Evolutionary conservation across 805 yeast genomes (phyloP).

Genomic region (Ogataea corticis): DNA sequence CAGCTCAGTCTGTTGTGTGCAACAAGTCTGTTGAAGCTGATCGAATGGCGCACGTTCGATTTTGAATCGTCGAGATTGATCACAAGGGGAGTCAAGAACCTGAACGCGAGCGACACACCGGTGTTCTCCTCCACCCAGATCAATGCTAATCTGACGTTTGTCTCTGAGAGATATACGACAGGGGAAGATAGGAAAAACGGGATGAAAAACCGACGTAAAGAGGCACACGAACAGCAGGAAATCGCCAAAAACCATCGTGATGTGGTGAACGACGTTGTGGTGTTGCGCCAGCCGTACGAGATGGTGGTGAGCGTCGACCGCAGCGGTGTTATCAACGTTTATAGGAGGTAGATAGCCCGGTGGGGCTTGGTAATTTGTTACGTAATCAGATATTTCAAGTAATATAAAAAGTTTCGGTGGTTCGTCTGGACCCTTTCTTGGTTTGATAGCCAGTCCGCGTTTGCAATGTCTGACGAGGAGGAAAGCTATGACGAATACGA

Average conservation of each 20-base stretch:
- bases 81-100: slow-evolving; percentile 17
- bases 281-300: slow-evolving; percentile 50
- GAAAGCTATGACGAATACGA: slow-evolving; percentile 14
- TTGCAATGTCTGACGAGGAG: slow-evolving; percentile 16
- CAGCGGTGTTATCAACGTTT: slow-evolving; percentile 64
- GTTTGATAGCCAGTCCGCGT: too few relatives aligned
- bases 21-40: slow-evolving; percentile 24
- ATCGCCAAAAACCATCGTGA: slow-evolving; percentile 51
- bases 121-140: slow-evolving; percentile 35
- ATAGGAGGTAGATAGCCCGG: slow-evolving; percentile 28
- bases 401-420: too few relatives aligned
- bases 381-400: too few relatives aligned
- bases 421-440: too few relatives aligned
- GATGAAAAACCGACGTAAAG: slow-evolving; percentile 8
- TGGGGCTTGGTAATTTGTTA: too few relatives aligned
- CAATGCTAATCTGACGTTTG: slow-evolving; percentile 40
- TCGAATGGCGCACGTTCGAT: slow-evolving; percentile 41
- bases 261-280: slow-evolving; percentile 47
- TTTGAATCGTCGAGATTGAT: slow-evolving; percentile 36
- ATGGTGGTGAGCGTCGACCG: slow-evolving; percentile 69
- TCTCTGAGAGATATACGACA: slow-evolving; percentile 38
- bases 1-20: slow-evolving; percentile 19
- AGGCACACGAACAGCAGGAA: slow-evolving; percentile 40
- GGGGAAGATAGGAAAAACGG: background rate
- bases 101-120: slow-evolving; percentile 14